These are phyloP conservation scores for Citrus trifoliata DNA, from an alignment of 345 rosid species.

Conservation along the genomic window DNA sequence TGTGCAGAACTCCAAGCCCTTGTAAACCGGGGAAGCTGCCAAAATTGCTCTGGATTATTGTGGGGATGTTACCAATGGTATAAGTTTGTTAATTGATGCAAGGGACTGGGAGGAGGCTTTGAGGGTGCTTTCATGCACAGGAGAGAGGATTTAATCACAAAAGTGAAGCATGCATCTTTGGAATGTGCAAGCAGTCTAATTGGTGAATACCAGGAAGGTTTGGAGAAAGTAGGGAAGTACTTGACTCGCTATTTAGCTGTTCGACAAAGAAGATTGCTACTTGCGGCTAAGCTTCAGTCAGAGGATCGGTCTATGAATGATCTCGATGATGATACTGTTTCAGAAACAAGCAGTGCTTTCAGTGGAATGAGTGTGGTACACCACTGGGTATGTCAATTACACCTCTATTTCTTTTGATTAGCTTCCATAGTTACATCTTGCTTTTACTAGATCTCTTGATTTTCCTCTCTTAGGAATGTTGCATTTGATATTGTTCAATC, in stretches of 20 bases:
- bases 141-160: conserved; percentile 53
- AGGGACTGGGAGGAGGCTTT: conserved; percentile 98
- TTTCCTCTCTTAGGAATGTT: not conserved
- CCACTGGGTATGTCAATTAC: conserved; percentile 56
- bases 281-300: conserved; percentile 82
- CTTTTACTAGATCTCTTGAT: not conserved
- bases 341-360: conserved; percentile 85
- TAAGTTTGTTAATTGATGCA: conserved; percentile 65
- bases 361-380: conserved; percentile 98
- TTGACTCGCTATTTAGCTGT: conserved; percentile 94
- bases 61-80: conserved; percentile 62
- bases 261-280: conserved; percentile 86
- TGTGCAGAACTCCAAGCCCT: conserved; percentile 91
- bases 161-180: conserved; percentile 63
- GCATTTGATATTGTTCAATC: not conserved
- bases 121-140: conserved; percentile 69
- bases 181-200: conserved; percentile 68
- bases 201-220: conserved; percentile 69
- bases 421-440: not conserved
- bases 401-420: not conserved
- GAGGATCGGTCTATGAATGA: conserved; percentile 65
- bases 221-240: conserved; percentile 90
- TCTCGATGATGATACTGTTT: conserved; percentile 85
- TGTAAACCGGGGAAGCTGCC: conserved; percentile 94
- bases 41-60: conserved; percentile 88